phyloP scores from a whole-genome alignment of 805 yeast genomes.

The Lipomyces mesembrius region DNA sequence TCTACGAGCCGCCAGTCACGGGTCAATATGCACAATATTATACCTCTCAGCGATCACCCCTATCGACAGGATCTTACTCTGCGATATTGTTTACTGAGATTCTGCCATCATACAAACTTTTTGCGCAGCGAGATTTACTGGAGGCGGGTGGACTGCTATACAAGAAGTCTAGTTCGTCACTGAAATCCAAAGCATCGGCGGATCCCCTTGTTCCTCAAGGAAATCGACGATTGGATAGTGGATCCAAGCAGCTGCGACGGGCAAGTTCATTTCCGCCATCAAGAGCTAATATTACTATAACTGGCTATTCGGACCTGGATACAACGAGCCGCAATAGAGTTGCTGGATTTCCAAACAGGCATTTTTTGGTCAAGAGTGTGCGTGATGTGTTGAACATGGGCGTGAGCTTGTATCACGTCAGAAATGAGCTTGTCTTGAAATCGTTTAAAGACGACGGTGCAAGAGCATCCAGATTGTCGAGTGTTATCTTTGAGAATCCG shows the following conservation, averaged over 20 bases:
- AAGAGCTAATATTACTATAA: slow-evolving; percentile 43
- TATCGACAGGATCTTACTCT: slow-evolving; percentile 64
- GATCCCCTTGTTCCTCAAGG: slow-evolving; percentile 13
- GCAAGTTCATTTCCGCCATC: slow-evolving; percentile 49
- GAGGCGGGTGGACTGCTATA: slow-evolving; percentile 31
- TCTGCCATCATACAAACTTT: slow-evolving; percentile 60
- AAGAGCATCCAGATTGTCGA: slow-evolving; percentile 51
- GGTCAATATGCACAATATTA: slow-evolving; percentile 54
- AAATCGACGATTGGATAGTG: slow-evolving; percentile 3
- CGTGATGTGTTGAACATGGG: slow-evolving; percentile 69
- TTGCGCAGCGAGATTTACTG: slow-evolving; percentile 46
- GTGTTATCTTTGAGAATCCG: slow-evolving; percentile 54
- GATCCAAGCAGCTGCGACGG: slow-evolving; percentile 39
- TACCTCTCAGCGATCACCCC: slow-evolving; percentile 57
- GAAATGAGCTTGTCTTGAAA: slow-evolving; percentile 63
- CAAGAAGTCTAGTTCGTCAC: slow-evolving; percentile 57
- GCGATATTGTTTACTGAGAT: slow-evolving; percentile 68
- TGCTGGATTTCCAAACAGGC: slow-evolving; percentile 46
- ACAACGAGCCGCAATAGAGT: slow-evolving; percentile 46
- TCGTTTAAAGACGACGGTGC: slow-evolving; percentile 50
- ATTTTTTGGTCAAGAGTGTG: slow-evolving; percentile 58
- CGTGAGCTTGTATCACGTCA: slow-evolving; percentile 59
- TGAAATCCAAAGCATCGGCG: slow-evolving; percentile 25
- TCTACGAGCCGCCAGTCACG: slow-evolving; percentile 62
- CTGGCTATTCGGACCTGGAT: slow-evolving; percentile 57